Percentiles rank a stretch among this genome's conserved stretches.
Conservation (phyloP, 208 protist species). For the Leishmania turanica region DNA sequence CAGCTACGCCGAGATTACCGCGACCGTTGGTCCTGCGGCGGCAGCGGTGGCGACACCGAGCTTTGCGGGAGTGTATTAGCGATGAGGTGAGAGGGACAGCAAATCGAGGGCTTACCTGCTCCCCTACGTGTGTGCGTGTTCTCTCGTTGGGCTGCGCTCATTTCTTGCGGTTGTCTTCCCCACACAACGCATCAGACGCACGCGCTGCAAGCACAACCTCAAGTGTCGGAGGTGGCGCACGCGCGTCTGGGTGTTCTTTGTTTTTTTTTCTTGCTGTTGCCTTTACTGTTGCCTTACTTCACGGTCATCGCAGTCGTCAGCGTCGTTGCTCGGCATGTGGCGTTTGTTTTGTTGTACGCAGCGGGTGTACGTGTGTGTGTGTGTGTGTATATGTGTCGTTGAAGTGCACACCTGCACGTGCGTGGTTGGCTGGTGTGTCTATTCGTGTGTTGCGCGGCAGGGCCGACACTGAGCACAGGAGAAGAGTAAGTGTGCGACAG, state of each 20-base stretch:
- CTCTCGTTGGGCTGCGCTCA: neutral
- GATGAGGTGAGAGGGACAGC: neutral
- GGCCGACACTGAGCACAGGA: neutral
- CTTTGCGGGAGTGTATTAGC: neutral
- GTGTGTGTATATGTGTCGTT: neutral
- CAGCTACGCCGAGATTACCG: slow-evolving; percentile 10
- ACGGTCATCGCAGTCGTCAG: neutral
- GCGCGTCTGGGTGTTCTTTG: neutral
- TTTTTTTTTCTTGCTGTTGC: neutral
- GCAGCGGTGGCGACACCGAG: slow-evolving; percentile 6
- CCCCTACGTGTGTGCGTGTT: neutral
- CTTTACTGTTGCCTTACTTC: neutral
- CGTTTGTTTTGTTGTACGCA: neutral
- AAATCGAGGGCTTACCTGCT: neutral
- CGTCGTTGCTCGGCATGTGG: neutral
- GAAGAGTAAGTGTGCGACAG: neutral
- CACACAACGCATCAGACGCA: neutral
- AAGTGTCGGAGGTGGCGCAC: neutral
- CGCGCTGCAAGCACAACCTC: neutral
- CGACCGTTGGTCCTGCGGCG: slow-evolving; percentile 10
- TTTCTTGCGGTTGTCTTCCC: neutral
- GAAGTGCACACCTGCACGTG: neutral
- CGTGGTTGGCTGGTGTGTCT: neutral
- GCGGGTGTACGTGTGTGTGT: neutral
- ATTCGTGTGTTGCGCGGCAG: neutral